Percentiles rank a stretch among this genome's conserved stretches.
phyloP scores from a whole-genome alignment of 331 rosid species.

The Stylosanthes scabra region DNA sequence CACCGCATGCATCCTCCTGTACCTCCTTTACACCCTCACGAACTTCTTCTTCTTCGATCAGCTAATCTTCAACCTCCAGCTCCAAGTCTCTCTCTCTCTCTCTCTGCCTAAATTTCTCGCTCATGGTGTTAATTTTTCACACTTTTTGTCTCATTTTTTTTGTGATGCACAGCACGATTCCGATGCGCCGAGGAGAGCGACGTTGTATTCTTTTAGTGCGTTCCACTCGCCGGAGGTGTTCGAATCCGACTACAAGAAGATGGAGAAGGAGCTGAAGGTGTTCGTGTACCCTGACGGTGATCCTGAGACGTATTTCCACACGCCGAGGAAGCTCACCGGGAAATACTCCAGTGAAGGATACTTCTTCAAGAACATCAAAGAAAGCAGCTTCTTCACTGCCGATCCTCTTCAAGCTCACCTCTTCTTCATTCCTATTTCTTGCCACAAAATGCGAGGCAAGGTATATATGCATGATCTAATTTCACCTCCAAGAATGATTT shows the following conservation, averaged over 20 bases:
- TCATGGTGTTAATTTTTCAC: neutral
- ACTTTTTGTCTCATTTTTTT: neutral
- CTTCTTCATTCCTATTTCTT: slow-evolving; percentile 47
- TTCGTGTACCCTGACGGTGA: slow-evolving; percentile 41
- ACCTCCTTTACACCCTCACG: neutral
- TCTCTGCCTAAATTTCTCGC: neutral
- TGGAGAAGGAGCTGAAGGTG: slow-evolving; percentile 46
- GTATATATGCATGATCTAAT: slow-evolving; percentile 10
- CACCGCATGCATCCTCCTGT: neutral
- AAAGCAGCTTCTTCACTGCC: slow-evolving; percentile 29
- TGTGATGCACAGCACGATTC: neutral
- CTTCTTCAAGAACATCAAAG: slow-evolving; percentile 44
- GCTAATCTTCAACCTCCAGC: neutral
- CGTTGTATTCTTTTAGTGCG: neutral
- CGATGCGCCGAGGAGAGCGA: neutral
- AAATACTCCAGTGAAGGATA: slow-evolving; percentile 44
- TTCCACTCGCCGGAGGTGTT: slow-evolving; percentile 28
- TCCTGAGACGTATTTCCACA: slow-evolving; percentile 31
- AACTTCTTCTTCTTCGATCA: neutral
- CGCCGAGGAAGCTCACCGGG: slow-evolving; percentile 40
- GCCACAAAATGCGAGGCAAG: slow-evolving; percentile 46
- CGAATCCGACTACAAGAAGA: slow-evolving; percentile 17
- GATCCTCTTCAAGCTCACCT: slow-evolving; percentile 44
- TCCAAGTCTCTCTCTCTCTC: neutral
- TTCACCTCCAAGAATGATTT: neutral